Conservation (phyloP, 2,329 filamentous ascomycete species). For the Huntiella decipiens region DNA sequence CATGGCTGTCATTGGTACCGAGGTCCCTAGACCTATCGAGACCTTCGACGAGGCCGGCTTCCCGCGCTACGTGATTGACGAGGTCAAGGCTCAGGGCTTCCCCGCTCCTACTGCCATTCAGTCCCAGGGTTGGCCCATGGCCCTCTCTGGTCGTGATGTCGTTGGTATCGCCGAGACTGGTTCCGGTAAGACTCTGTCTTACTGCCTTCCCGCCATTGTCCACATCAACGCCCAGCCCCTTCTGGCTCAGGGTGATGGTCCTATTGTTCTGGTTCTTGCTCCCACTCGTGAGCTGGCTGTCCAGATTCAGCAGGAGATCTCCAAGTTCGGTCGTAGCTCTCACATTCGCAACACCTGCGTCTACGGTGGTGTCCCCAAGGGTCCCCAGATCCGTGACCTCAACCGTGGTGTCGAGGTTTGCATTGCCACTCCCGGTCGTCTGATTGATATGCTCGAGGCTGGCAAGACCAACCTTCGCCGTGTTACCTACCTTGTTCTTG, state of each 20-base stretch:
- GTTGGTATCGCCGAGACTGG: slow-evolving; percentile 98
- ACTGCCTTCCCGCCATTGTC: slow-evolving; percentile 93
- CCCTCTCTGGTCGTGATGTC: slow-evolving; percentile 89
- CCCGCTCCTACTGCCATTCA: slow-evolving; percentile 76
- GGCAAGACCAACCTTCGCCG: slow-evolving; percentile 96
- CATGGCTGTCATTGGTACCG: slow-evolving; percentile 61
- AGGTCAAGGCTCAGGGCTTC: slow-evolving; percentile 97
- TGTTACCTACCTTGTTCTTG: slow-evolving; percentile 93
- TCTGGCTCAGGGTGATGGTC: slow-evolving; percentile 81
- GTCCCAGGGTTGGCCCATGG: slow-evolving; percentile 98
- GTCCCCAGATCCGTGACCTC: slow-evolving; percentile 88
- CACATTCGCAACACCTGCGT: slow-evolving; percentile 97
- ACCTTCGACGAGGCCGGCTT: slow-evolving; percentile 97
- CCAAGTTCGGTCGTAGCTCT: slow-evolving; percentile 95
- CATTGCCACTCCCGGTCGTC: slow-evolving; percentile 91
- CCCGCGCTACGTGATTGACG: slow-evolving; percentile 90
- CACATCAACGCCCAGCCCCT: slow-evolving; percentile 99
- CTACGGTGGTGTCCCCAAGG: slow-evolving; percentile 97
- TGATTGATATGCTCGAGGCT: slow-evolving; percentile 96
- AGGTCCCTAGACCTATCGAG: slow-evolving; percentile 85
- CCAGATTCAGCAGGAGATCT: slow-evolving; percentile 96
- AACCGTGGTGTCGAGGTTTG: slow-evolving; percentile 91
- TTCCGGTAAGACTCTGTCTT: slow-evolving; percentile 96
- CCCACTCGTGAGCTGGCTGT: slow-evolving; percentile 95
- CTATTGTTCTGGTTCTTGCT: slow-evolving; percentile 88